Percentiles rank a stretch among this genome's conserved stretches.
phyloP scores from a whole-genome alignment of 768 basidiomycete species.

The Boletus subcaerulescens region DNA sequence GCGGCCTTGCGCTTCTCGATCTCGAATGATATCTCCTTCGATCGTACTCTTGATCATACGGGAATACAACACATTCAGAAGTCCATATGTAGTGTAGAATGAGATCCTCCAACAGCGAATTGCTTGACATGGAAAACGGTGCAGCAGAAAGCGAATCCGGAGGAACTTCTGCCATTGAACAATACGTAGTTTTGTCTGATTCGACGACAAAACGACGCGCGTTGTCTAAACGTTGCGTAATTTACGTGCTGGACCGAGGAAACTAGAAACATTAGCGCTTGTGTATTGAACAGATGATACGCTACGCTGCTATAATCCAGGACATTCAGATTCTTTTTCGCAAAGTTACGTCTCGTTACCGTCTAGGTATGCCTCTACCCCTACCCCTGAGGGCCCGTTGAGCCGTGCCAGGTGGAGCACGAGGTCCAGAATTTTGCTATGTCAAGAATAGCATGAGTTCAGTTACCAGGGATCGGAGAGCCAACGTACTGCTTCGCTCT shows the following conservation, averaged over 20 bases:
- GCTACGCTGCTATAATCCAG: slow-evolving; percentile 13
- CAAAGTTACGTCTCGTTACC: slow-evolving; percentile 36
- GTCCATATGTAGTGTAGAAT: no score
- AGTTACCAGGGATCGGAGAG: not conserved
- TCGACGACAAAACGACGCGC: no score
- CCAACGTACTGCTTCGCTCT: slow-evolving; percentile 79
- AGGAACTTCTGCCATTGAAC: no score
- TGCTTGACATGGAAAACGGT: no score
- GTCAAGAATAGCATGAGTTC: slow-evolving; percentile 16
- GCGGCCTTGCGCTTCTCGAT: no score
- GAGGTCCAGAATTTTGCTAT: slow-evolving; percentile 81
- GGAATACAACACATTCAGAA: no score
- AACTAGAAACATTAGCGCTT: slow-evolving; percentile 2
- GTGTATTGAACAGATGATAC: slow-evolving; percentile 21
- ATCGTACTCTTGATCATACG: no score
- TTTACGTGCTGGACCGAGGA: not conserved
- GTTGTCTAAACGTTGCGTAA: not conserved
- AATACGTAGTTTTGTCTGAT: no score
- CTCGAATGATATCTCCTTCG: no score
- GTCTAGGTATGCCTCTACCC: slow-evolving; percentile 77
- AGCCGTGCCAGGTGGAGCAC: slow-evolving; percentile 87
- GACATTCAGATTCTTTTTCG: slow-evolving; percentile 13
- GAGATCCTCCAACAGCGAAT: no score
- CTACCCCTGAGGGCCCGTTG: slow-evolving; percentile 83
- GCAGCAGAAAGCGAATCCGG: no score